Base-by-base conservation (phyloP, 2,329 filamentous ascomycete species). In the Cadophora sp. region DNA sequence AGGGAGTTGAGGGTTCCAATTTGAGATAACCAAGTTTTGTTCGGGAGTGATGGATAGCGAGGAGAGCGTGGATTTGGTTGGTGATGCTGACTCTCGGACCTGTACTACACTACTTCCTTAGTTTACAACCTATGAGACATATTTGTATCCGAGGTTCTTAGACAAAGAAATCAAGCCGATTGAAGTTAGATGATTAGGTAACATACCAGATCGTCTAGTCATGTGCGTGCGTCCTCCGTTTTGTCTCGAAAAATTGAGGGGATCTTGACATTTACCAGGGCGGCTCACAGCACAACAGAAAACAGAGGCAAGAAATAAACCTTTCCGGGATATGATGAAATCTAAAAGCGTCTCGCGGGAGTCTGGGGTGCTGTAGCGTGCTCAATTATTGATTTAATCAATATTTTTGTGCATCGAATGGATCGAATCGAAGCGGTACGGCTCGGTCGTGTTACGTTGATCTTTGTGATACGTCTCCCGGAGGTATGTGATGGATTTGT, bases 221-320 rank as follows among this genome's bases (percentile, higher is more conserved):
- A 39, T 39, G 27, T 30, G 27, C 27, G 27, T 27, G 22, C 24
- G 48, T 16, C 30, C 50, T 33, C 48, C n/a, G n/a, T n/a, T 30
- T 30, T 30, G 27, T 30, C 27, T 30, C 27, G 27, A 30, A 22
- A 53, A 53, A 9, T 53, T 53, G 50, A 53, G 50, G 50, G 50
- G 50, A 53, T 53, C 50, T 30, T 14, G 50, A 53, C 50, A 53
- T 39, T 53, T 53, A 53, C 50, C 50, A 24, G 50, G 50, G 36
- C 36, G 36, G 36, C 6, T 30, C 4, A 39, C 36, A 39, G 4
- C 36, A 39, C 36, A 39, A 39, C 36, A 39, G 5, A 39, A 39
- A 13, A 5, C 36, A 39, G 6, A 30, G 27, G 27, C 27, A 30
- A 30, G 27, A 6, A 30, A 30, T 6, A 30, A 30, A 3, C 27